Conservation (phyloP, 352 stramenopile genomes). For the Phytopythium sindhum region DNA sequence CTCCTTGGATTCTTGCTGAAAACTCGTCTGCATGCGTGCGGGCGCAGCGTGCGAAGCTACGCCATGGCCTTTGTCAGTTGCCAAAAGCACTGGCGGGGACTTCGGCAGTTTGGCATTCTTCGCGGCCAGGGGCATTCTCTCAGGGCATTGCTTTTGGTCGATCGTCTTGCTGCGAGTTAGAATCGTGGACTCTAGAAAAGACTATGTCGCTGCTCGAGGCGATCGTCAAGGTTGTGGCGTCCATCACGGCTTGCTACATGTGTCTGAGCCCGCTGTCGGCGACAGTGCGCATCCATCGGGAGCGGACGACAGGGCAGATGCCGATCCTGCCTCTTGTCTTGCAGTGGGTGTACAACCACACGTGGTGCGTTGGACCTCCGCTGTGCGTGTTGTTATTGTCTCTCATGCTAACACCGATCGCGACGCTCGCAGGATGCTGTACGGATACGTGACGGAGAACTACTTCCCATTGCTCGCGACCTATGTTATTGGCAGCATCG, state of each 20-base stretch:
- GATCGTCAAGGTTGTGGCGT: conserved; percentile 34
- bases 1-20: not conserved
- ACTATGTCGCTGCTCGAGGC: conserved; percentile 10
- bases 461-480: conserved; percentile 39
- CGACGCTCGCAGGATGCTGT: conserved; percentile 23
- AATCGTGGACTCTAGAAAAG: not conserved
- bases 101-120: not conserved
- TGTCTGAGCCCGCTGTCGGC: conserved; percentile 31
- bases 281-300: conserved; percentile 29
- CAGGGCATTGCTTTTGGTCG: not conserved
- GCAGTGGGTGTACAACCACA: conserved; percentile 44
- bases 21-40: too few relatives aligned
- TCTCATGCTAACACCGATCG: not conserved
- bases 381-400: not conserved
- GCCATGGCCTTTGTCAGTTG: not conserved
- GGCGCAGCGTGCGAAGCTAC: not conserved
- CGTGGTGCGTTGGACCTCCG: conserved; percentile 22
- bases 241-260: conserved; percentile 38
- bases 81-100: not conserved
- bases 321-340: conserved; percentile 32
- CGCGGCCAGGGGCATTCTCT: not conserved
- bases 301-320: conserved; percentile 23
- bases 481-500: conserved; percentile 21
- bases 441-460: conserved; percentile 29
- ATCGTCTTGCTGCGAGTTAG: not conserved